Evolutionary conservation across 352 stramenopile species (phyloP).

Genomic region (Plasmopara viticola): DNA sequence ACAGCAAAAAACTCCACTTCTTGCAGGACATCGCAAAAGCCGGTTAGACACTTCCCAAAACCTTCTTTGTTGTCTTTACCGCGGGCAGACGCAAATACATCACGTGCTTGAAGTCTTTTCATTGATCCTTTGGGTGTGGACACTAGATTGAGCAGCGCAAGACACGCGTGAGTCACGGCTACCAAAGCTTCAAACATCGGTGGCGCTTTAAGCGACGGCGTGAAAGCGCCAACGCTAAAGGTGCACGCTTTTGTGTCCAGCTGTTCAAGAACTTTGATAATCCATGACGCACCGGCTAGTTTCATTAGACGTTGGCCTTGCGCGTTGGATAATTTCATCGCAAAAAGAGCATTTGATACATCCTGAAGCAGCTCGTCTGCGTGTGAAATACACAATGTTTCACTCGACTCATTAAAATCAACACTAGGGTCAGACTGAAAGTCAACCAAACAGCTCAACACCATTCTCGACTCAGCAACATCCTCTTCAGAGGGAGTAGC

Average conservation of each 20-base stretch:
- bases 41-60: slow-evolving; percentile 7
- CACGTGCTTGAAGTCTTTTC: slow-evolving; percentile 32
- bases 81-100: slow-evolving; percentile 13
- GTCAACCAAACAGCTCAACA: slow-evolving; percentile 12
- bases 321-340: slow-evolving; percentile 54
- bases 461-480: slow-evolving; percentile 16
- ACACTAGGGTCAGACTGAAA: neutral
- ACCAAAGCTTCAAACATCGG: slow-evolving; percentile 20
- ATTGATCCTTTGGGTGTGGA: slow-evolving; percentile 45
- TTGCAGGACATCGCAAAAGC: slow-evolving; percentile 22
- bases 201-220: slow-evolving; percentile 5
- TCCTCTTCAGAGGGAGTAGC: slow-evolving; percentile 14
- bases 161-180: slow-evolving; percentile 16
- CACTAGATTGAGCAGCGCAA: slow-evolving; percentile 35
- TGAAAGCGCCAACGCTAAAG: slow-evolving; percentile 2
- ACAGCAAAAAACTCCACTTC: slow-evolving; percentile 18
- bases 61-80: slow-evolving; percentile 1
- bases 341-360: slow-evolving; percentile 20
- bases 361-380: slow-evolving; percentile 17
- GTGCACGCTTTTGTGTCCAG: slow-evolving; percentile 3
- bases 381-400: slow-evolving; percentile 6
- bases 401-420: neutral
- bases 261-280: slow-evolving; percentile 24
- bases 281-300: slow-evolving; percentile 38
- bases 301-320: slow-evolving; percentile 51